A percentile compares a stretch with the other conserved stretches of the same genome.
Evolutionary conservation across 2,329 filamentous ascomycete genomes (phyloP).

Genomic region (Bipolaris gigantea): DNA sequence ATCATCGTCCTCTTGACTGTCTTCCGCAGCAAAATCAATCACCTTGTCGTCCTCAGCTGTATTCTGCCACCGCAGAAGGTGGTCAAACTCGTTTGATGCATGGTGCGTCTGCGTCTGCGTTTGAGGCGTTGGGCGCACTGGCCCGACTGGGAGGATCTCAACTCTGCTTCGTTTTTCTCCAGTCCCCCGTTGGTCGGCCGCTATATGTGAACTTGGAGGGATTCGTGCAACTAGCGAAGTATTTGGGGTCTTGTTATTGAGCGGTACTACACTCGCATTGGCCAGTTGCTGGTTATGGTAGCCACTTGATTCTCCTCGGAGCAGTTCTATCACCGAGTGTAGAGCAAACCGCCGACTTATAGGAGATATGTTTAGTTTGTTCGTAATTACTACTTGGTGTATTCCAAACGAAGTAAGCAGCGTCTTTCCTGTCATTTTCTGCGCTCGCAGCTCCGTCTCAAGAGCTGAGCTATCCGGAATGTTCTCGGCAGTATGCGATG

Average conservation of each 20-base stretch:
- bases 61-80: constrained; percentile 35
- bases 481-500: constrained; percentile 33
- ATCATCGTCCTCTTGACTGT: constrained; percentile 14
- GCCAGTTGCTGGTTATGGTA: constrained; percentile 13
- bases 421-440: constrained; percentile 66
- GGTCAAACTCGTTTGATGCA: constrained; percentile 18
- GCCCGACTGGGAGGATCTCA: neutral
- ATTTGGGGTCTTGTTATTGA: neutral
- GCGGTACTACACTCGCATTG: constrained; percentile 2
- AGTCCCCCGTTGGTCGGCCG: neutral
- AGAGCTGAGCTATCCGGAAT: constrained; percentile 57
- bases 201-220: neutral
- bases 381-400: constrained; percentile 51
- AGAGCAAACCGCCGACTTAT: constrained; percentile 63
- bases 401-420: constrained; percentile 62
- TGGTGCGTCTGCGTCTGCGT: neutral
- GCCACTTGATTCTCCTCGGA: constrained; percentile 46
- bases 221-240: neutral
- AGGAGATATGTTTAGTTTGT: constrained; percentile 55
- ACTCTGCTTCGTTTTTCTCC: constrained; percentile 12
- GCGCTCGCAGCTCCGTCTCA: constrained; percentile 58
- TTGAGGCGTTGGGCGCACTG: neutral
- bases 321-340: constrained; percentile 58
- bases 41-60: constrained; percentile 4
- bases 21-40: constrained; percentile 7